Base-by-base conservation (phyloP, 2,329 filamentous ascomycete species). In the Daldinia eschscholtzii region DNA sequence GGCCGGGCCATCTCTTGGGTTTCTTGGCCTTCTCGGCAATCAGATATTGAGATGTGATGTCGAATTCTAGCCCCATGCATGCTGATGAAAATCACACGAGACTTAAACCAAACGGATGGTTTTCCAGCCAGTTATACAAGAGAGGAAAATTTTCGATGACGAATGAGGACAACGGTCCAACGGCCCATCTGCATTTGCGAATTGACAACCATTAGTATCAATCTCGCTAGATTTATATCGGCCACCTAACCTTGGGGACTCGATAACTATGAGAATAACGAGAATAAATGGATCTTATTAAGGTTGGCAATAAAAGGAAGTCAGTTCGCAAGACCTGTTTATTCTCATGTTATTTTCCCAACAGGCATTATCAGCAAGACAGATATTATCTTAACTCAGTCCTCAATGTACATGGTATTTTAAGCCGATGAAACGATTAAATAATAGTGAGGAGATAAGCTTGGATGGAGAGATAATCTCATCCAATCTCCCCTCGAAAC, bases 21-120 rank as follows among this genome's bases (percentile, higher is more conserved):
- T 65, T 57, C 68, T 70, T 68, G 61, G 65, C 68, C 65, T 26
- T 15, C 62, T 67, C 68, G 64, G 68, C 65, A 70, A 65, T 62
- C 28, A 52, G 12, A 59, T 61, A 37, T 33, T 50, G 59, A 57
- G 26, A 64, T 26, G 55, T 50, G 41, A 60, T 53, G 48, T 42
- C 42, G 26, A 53, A 23, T 37, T 57, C 13, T 35, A 56, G 53
- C 20, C 53, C 57, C 44, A 62, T 56, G 41, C 61, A 41, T 44
- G 33, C 12, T 44, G 23, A 55, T 9, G 42, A 39, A 61, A 57
- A 15, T 44, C 55, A 57, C 42, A 20, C n/a, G 15, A 57, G 15
- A 30, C 26, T 33, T 37, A 23, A 42, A 44, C 37, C 52, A 37
- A 10, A 37, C 30, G 33, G 30, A 42, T 33, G 4, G 3, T 13